Evolutionary conservation across 2,329 filamentous ascomycete species (phyloP), one percentile per base, ranked within the genome.

Genomic region (Mycosphaerella sp.): DNA sequence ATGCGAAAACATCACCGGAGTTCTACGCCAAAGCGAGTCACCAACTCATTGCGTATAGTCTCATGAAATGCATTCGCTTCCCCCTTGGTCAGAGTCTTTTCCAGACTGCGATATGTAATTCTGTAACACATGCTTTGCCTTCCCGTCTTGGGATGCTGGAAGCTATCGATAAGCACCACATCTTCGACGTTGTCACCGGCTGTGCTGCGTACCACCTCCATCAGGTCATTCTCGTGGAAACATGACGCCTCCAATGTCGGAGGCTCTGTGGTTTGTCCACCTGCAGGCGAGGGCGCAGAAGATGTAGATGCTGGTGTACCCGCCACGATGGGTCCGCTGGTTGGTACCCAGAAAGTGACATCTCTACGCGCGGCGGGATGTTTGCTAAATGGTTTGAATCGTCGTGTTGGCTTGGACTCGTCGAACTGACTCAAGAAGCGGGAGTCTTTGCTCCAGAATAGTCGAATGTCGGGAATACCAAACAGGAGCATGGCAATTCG

Each of bases 401-500:
- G 82, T 21, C 74, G 76, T 56, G 83, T 77, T 21, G 74, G 67
- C 32, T 76, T 72, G 41, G 72, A 68, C 36, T 72, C 56, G 55
- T 61, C 56, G 72, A 98, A 98, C 71, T 98, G 93, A 9, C 75
- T 77, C n/a, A 95, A 74, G 73, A 98, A 98, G 7, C 93, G 82
- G 64, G 79, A 68, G 69, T 98, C 93, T 51, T 78, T 76, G 32
- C 88, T 95, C 93, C 93, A 98, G 76, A 98, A 97, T 4, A 97
- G 82, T 10, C 93, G 85, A 63, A 98, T 98, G 68, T 98, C 93
- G 0, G 91, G 89, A 55, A 98, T 95, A 55, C 88, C 86, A 76
- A 96, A 98, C 23, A 98, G 81, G 36, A 98, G 81, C 93, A 98
- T 98, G 57, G 93, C 92, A 59, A 98, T 92, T 57, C 93, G 83